A percentile compares a stretch with the other conserved stretches of the same genome.
These are phyloP conservation scores for Paspalum notatum DNA, from an alignment of 176 grass and related monocot genomes.

Conservation along the genomic window DNA sequence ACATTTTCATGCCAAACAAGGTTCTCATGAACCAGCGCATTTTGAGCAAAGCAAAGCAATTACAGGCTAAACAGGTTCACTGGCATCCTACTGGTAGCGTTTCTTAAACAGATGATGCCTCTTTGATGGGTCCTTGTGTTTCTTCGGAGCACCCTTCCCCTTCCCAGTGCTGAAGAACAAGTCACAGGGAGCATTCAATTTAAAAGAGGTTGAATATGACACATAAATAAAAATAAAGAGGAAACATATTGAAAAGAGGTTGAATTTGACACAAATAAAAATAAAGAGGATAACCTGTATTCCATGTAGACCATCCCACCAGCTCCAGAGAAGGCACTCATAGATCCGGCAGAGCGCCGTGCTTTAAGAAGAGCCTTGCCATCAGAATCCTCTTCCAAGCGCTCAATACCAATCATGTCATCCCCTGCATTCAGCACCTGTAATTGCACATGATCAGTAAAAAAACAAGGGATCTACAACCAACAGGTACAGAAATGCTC, in stretches of 20 bases:
- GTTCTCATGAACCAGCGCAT: neutral
- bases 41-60: neutral
- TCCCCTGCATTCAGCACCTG: constrained; percentile 88
- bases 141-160: constrained; percentile 55
- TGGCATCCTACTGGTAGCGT: constrained; percentile 42
- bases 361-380: constrained; percentile 79
- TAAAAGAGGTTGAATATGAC: neutral
- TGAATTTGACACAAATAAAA: constrained; percentile 6
- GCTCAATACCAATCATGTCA: constrained; percentile 89
- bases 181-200: constrained; percentile 6
- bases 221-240: neutral
- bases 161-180: constrained; percentile 73
- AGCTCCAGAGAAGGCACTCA: constrained; percentile 84
- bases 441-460: constrained; percentile 19
- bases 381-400: constrained; percentile 93
- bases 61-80: neutral
- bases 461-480: neutral
- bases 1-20: constrained; percentile 1
- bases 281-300: constrained; percentile 58
- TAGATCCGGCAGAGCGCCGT: constrained; percentile 64
- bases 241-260: neutral
- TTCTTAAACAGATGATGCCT: constrained; percentile 90
- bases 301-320: constrained; percentile 90
- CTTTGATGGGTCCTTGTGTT: constrained; percentile 87
- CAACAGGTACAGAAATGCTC: constrained; percentile 20